Conservation (phyloP, 2,329 filamentous ascomycete species). For the Aspergillus sp. region DNA sequence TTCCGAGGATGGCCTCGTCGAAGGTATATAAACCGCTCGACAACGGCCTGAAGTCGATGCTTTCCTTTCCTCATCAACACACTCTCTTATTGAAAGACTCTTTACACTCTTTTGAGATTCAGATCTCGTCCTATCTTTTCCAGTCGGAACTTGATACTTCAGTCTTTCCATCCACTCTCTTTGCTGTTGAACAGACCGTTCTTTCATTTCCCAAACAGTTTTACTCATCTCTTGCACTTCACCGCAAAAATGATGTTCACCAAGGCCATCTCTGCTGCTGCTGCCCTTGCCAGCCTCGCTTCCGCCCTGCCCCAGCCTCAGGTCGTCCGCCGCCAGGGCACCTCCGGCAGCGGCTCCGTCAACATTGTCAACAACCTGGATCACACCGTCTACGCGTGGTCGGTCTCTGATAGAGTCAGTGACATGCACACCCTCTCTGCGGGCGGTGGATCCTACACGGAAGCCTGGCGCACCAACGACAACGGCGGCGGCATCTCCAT, state of each 20-base stretch:
- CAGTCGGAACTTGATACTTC: not conserved
- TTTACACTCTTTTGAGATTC: slow-evolving; percentile 6
- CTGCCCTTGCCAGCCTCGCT: slow-evolving; percentile 31
- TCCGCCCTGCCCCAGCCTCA: slow-evolving; percentile 32
- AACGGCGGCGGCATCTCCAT: slow-evolving; percentile 44
- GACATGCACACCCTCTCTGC: slow-evolving; percentile 34
- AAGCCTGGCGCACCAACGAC: slow-evolving; percentile 34
- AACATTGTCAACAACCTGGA: slow-evolving; percentile 40
- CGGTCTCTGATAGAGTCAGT: slow-evolving; percentile 34
- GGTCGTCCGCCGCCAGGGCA: slow-evolving; percentile 23
- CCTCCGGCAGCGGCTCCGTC: slow-evolving; percentile 20
- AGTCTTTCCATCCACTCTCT: not conserved
- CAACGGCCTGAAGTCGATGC: not conserved
- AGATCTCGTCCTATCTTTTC: slow-evolving; percentile 2
- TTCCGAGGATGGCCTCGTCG: not conserved
- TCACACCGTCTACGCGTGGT: slow-evolving; percentile 41
- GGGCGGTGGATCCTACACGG: slow-evolving; percentile 34
- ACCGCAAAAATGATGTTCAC: slow-evolving; percentile 36
- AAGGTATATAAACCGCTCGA: slow-evolving; percentile 8
- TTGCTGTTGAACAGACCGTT: slow-evolving; percentile 4
- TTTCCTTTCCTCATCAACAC: slow-evolving; percentile 1
- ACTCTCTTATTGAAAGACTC: slow-evolving; percentile 4
- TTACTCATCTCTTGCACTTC: not conserved
- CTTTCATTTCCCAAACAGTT: not conserved
- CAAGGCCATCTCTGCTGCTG: slow-evolving; percentile 31